Percentiles rank a stretch among this genome's conserved stretches.
Conservation (phyloP, 208 protist genomes). For the Acanthamoeba triangularis region DNA sequence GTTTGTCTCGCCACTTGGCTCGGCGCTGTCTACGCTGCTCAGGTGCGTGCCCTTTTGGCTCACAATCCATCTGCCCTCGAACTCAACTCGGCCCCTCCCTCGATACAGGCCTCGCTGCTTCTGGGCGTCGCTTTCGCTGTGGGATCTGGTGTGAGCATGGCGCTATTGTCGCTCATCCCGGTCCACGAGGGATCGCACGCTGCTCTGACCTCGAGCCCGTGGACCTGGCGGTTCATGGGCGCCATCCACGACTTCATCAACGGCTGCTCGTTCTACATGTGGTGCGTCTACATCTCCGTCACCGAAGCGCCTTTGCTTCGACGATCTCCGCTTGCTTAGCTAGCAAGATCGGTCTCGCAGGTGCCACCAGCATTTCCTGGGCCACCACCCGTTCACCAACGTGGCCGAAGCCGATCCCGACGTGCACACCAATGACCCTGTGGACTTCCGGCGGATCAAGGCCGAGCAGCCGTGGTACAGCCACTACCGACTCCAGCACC, state of each 20-base stretch:
- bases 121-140: constrained; percentile 73
- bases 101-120: not conserved
- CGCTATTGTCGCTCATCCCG: constrained; percentile 81
- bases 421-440: constrained; percentile 80
- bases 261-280: constrained; percentile 72
- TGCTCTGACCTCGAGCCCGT: constrained; percentile 79
- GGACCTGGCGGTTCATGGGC: constrained; percentile 78
- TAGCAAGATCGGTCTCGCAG: constrained; percentile 8
- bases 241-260: constrained; percentile 74
- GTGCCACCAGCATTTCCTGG: constrained; percentile 87
- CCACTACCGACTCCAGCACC: constrained; percentile 82
- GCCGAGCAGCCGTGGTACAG: constrained; percentile 80
- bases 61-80: not conserved
- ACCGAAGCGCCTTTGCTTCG: not conserved
- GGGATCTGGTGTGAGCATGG: not conserved
- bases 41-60: not conserved
- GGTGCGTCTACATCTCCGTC: not conserved
- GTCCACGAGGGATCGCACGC: constrained; percentile 88
- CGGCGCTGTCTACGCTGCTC: not conserved
- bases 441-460: constrained; percentile 86
- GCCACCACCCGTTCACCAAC: constrained; percentile 89
- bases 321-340: constrained; percentile 28
- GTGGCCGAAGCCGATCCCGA: constrained; percentile 85
- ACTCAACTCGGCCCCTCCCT: not conserved
- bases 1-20: not conserved